Conservation (phyloP, 371 early-diverging fungal genomes). For the Racocetra persica region DNA sequence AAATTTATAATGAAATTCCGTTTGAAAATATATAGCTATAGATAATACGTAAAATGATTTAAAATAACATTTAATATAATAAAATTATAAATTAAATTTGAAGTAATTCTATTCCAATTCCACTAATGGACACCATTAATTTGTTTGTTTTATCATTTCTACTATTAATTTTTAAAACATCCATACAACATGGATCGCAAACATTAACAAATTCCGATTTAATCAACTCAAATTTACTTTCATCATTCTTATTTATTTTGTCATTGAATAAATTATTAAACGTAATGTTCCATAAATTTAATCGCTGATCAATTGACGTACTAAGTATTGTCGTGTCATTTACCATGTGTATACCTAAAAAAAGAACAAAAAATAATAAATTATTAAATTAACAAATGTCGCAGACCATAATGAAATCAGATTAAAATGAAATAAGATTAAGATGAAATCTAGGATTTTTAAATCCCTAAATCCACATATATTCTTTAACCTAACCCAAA, state of each 20-base stretch:
- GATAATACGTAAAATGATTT: no score
- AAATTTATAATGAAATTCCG: no score
- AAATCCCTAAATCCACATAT: no score
- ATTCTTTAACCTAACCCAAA: no score
- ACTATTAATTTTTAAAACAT: slow-evolving; percentile 43
- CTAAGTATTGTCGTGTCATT: slow-evolving; percentile 47
- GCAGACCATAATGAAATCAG: no score
- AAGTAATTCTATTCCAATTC: slow-evolving; percentile 56
- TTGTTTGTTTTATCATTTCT: slow-evolving; percentile 42
- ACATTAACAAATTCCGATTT: slow-evolving; percentile 58
- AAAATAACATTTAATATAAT: no score
- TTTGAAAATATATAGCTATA: no score
- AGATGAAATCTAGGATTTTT: no score
- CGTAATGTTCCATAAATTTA: slow-evolving; percentile 57
- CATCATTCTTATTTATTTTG: background rate
- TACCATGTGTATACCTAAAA: slow-evolving; percentile 52
- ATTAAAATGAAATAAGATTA: no score
- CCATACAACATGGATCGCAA: slow-evolving; percentile 61
- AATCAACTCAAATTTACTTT: slow-evolving; percentile 43
- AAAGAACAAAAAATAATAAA: background rate
- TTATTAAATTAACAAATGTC: background rate
- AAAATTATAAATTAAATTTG: slow-evolving; percentile 20
- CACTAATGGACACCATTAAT: slow-evolving; percentile 53
- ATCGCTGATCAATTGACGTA: slow-evolving; percentile 59
- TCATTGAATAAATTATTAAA: background rate